Base-by-base conservation (phyloP, 2,329 filamentous ascomycete genomes). In the Venturia carpophila region DNA sequence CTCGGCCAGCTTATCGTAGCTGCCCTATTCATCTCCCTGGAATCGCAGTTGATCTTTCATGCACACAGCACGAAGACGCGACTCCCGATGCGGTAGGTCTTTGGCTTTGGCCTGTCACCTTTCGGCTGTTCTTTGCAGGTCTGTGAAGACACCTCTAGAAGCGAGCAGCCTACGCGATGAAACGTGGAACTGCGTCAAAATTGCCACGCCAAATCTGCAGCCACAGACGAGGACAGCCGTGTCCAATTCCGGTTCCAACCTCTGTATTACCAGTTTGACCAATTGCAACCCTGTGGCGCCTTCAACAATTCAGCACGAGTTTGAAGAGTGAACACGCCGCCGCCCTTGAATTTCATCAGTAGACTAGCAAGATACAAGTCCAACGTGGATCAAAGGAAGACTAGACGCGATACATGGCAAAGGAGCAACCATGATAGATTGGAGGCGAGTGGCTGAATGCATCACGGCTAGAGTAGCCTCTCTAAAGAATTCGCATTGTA, bases 111-210 rank as follows among this genome's bases (percentile, higher is more conserved):
- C 6, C 19, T 19, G n/a, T 37, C 27, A 11, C 52, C n/a, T 19
- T 27, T 58, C 30, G 52, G 52, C 52, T 34, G 15, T 58, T 58
- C 52, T 58, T 58, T 55, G 47, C 24, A 15, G 30, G 49, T 30
- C 19, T 55, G 27, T 5, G 49, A 55, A 9, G 49, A 34, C 17
- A 37, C 17, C 13, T 37, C 37, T 11, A 58, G 24, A 37, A 37
- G 47, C 30, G 49, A 30, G 49, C 49, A 5, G 49, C 21, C 45
- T n/a, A 9, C 13, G 45, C 45, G 10, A 47, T 47, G 7, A 47
- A n/a, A 34, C 30, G 30, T 47, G 45, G 45, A 47, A 2, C 21
- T 5, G 27, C 3, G 49, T 56, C 27, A 13, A 49, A 49, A 56
- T 6, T 56, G 49, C 11, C 49, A 34, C 13, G 49, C 49, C 5